These are phyloP conservation scores for Apocynum venetum DNA, from an alignment of 257 asterid species.

Conservation along the genomic window DNA sequence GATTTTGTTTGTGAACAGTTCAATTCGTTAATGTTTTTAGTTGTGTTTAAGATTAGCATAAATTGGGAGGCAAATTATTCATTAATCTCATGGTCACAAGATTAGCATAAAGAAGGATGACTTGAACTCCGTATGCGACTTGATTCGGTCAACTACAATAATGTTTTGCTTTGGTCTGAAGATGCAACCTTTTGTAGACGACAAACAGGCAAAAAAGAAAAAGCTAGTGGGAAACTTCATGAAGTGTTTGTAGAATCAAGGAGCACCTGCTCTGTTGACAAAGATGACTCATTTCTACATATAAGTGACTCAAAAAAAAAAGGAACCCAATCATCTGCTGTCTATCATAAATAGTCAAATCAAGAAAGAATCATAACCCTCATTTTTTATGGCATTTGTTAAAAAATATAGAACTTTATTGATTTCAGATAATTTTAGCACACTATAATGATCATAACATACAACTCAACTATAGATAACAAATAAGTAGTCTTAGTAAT, in stretches of 20 bases:
- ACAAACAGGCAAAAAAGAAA: slow-evolving; percentile 23
- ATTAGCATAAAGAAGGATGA: too few species aligned
- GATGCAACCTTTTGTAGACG: slow-evolving; percentile 16
- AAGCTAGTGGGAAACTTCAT: slow-evolving; percentile 18
- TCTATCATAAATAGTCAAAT: background rate
- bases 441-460: too few species aligned
- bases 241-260: background rate
- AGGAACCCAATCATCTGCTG: background rate
- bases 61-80: background rate
- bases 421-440: too few species aligned
- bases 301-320: background rate
- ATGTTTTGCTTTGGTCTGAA: slow-evolving; percentile 8
- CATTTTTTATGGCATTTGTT: too few species aligned
- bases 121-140: background rate
- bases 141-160: slow-evolving; percentile 17
- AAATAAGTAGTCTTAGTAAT: too few species aligned
- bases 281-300: slow-evolving; percentile 7
- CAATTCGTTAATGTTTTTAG: too few species aligned
- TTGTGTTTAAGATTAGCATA: too few species aligned
- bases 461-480: too few species aligned
- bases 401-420: too few species aligned
- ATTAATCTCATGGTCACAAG: background rate
- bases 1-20: too few species aligned
- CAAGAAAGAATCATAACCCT: background rate
- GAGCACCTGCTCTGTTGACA: slow-evolving; percentile 57